Base-by-base conservation (phyloP, 495 filamentous ascomycete genomes). In the Aspergillus sclerotioniger region DNA sequence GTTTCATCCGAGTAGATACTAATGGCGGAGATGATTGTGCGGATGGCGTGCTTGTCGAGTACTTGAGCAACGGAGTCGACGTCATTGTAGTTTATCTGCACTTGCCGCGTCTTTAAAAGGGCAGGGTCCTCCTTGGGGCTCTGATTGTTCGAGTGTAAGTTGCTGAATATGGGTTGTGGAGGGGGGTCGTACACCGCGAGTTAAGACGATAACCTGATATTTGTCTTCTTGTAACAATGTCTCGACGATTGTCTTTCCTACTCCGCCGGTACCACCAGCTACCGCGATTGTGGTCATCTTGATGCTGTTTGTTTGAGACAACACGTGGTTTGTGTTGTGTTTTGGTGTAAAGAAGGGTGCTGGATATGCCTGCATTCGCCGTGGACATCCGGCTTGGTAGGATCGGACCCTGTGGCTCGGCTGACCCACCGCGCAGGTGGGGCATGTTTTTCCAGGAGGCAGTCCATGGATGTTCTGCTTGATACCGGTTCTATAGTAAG, bases 21-120 rank as follows among this genome's bases (percentile, higher is more conserved):
- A 25, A 85, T 71, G 19, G 73, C 61, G 0, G 81, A 85, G 50
- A 85, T 78, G 39, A 84, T 64, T 0, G 79, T 82, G 54, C 83
- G 71, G 17, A 84, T 64, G 3, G 73, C 72, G 62, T 80, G 64
- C 50, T 67, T 62, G 51, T 82, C 76, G 5, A 85, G 73, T 3
- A 59, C 56, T 31, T 67, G 60, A n/a, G 66, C 65, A 16, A 83
- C 54, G 3, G 61, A 61, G 12, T 55, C 51, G 37, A 81, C 55
- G 52, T 80, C 64, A 28, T 59, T 32, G 62, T 84, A 84, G 63
- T 80, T 63, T 10, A 80, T 67, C 10, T 69, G 61, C 8, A 71
- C 55, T 25, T 64, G 60, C 16, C 59, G 57, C 16, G 44, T 44
- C 46, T 55, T 53, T 35, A 55, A 52, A 8, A 53, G 47, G 3